Conservation (phyloP, 2,329 filamentous ascomycete genomes). For the Pseudogymnoascus sp. region DNA sequence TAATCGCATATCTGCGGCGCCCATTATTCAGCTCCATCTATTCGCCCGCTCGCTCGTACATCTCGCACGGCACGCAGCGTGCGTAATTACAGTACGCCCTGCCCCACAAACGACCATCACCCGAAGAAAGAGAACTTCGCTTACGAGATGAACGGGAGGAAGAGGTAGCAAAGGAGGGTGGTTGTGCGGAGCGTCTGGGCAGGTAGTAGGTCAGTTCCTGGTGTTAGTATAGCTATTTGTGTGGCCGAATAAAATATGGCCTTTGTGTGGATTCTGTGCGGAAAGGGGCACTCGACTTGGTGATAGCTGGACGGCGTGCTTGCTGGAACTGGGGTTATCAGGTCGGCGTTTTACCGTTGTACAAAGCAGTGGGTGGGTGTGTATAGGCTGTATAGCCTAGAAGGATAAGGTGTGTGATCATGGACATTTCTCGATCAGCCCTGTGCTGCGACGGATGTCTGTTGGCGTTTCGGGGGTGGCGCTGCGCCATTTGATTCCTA, state of each 20-base stretch:
- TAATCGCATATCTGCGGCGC: background rate
- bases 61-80: background rate
- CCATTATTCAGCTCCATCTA: background rate
- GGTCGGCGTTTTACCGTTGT: background rate
- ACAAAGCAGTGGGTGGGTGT: background rate
- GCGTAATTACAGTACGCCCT: background rate
- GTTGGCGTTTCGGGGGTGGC: constrained; percentile 27
- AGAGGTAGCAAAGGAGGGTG: background rate
- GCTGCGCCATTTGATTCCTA: constrained; percentile 9
- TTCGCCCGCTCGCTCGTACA: background rate
- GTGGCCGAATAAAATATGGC: background rate
- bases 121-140: constrained; percentile 4
- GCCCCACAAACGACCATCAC: background rate
- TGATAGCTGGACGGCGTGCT: background rate
- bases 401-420: background rate
- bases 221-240: constrained; percentile 1
- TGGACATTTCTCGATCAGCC: constrained; percentile 15
- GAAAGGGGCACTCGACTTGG: background rate
- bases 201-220: background rate
- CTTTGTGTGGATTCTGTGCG: background rate
- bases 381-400: background rate
- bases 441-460: constrained; percentile 24
- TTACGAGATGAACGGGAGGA: constrained; percentile 1
- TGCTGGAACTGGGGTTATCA: constrained; percentile 1
- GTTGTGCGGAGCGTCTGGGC: background rate